Conservation (phyloP, 2,329 filamentous ascomycete species). For the Aureobasidium leucospermi region DNA sequence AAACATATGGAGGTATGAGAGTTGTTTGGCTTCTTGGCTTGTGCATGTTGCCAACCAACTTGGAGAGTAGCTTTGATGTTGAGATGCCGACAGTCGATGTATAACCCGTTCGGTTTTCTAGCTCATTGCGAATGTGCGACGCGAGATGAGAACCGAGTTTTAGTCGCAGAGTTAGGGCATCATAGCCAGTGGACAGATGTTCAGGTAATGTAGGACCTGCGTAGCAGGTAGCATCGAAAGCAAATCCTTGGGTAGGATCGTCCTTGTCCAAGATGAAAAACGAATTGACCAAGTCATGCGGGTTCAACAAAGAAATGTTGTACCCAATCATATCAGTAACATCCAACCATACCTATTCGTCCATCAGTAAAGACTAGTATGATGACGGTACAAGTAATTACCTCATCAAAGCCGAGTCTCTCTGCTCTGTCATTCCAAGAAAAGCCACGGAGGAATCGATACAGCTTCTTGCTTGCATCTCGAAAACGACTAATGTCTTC, state of each 20-base stretch:
- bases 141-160: conserved; percentile 77
- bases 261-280: conserved; percentile 71
- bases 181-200: not conserved
- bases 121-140: conserved; percentile 59
- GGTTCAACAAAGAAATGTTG: conserved; percentile 67
- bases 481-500: conserved; percentile 82
- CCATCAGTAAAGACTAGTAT: not conserved
- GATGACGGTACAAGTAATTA: conserved; percentile 31
- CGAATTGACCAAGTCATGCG: conserved; percentile 54
- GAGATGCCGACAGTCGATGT: conserved; percentile 83
- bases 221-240: conserved; percentile 63
- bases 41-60: conserved; percentile 73
- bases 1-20: conserved; percentile 58
- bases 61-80: conserved; percentile 78
- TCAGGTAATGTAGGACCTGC: conserved; percentile 56
- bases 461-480: conserved; percentile 75
- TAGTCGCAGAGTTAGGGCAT: conserved; percentile 46
- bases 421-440: conserved; percentile 76
- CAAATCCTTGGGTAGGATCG: conserved; percentile 74
- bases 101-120: conserved; percentile 73
- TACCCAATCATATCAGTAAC: conserved; percentile 81
- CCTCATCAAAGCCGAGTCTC: conserved; percentile 83
- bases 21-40: conserved; percentile 88
- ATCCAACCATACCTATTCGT: conserved; percentile 57
- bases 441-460: conserved; percentile 61